Percentiles rank a stretch among this genome's conserved stretches.
phyloP scores from a whole-genome alignment of 306 rosid genomes.

The Trifolium subterraneum region DNA sequence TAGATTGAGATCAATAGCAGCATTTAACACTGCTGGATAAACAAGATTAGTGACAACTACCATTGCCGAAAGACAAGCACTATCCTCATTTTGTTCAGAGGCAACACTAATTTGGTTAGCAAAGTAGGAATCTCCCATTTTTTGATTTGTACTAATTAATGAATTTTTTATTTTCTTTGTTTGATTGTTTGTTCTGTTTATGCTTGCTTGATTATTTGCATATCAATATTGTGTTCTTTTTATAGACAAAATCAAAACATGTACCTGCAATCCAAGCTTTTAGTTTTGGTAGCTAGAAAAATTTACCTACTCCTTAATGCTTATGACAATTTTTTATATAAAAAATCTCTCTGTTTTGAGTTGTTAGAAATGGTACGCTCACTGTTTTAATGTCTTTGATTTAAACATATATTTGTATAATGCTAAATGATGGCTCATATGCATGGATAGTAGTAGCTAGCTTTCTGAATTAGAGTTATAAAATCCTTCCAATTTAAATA shows the following conservation, averaged over 20 bases:
- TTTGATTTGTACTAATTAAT: background rate
- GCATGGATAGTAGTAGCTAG: background rate
- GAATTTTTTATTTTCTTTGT: background rate
- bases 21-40: slow-evolving; percentile 25
- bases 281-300: background rate
- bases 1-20: slow-evolving; percentile 43
- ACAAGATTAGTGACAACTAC: background rate
- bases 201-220: background rate
- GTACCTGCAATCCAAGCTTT: background rate
- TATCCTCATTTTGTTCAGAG: slow-evolving; percentile 15
- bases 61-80: slow-evolving; percentile 34
- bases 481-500: too few species aligned
- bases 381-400: background rate
- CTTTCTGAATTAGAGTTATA: background rate
- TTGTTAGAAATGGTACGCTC: background rate
- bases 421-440: background rate
- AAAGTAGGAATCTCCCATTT: slow-evolving; percentile 14
- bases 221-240: background rate
- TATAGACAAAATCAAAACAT: slow-evolving; percentile 1
- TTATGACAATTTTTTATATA: background rate
- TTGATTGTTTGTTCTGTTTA: too few species aligned
- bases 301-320: background rate
- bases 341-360: background rate
- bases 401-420: background rate
- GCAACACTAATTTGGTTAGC: background rate